These are phyloP conservation scores for Cymodocea nodosa DNA, from an alignment of 116 monocot species.

Conservation along the genomic window DNA sequence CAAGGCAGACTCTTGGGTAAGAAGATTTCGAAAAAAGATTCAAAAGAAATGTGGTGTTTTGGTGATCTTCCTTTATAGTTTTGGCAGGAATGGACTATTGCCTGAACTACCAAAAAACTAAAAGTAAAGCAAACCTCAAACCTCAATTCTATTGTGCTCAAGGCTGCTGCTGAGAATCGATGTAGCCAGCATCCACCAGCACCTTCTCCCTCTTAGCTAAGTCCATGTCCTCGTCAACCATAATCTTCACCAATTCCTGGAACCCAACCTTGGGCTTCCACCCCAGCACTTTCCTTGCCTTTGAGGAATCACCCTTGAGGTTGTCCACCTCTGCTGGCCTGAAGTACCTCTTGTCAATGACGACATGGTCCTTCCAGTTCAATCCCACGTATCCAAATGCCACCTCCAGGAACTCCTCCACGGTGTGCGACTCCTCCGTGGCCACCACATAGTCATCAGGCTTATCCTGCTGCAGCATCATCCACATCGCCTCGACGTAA, in stretches of 20 bases:
- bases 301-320: conserved; percentile 60
- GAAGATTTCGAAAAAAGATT: too few species aligned
- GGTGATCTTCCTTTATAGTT: too few species aligned
- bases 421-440: conserved; percentile 74
- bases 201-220: conserved; percentile 56
- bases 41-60: too few species aligned
- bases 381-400: conserved; percentile 62
- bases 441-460: conserved; percentile 79
- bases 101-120: too few species aligned
- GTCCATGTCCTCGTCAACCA: conserved; percentile 59
- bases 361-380: conserved; percentile 78
- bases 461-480: conserved; percentile 83
- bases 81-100: too few species aligned
- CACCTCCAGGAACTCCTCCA: conserved; percentile 65
- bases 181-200: conserved; percentile 49
- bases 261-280: conserved; percentile 83
- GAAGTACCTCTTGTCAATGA: conserved; percentile 74
- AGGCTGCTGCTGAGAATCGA: conserved; percentile 45
- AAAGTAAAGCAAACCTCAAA: too few species aligned
- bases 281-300: conserved; percentile 42
- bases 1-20: too few species aligned
- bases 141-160: conserved; percentile 3
- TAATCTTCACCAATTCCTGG: conserved; percentile 61
- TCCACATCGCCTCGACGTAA: conserved; percentile 90
- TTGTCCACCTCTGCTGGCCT: conserved; percentile 73